Evolutionary conservation across 1,284 basidiomycete genomes (phyloP).

Genomic region (Rhodotorula sp.): DNA sequence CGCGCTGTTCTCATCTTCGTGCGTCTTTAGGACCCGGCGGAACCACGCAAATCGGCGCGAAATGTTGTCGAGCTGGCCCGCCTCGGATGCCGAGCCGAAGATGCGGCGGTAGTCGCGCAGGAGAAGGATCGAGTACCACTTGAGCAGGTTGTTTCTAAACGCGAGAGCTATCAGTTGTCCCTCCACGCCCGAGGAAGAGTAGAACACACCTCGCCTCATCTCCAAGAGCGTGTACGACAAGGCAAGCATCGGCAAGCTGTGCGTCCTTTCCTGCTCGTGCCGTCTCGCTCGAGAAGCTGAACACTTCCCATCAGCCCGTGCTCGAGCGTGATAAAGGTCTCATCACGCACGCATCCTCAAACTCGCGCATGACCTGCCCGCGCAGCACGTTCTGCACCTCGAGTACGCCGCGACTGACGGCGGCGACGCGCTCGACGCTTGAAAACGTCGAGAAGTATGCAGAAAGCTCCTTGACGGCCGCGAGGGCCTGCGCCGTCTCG

Average conservation of each 20-base stretch:
- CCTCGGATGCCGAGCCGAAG: conserved; percentile 85
- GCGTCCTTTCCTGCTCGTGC: conserved; percentile 34
- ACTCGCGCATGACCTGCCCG: conserved; percentile 77
- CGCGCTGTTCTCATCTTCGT: conserved; percentile 67
- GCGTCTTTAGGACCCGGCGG: conserved; percentile 78
- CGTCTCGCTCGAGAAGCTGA: conserved; percentile 36
- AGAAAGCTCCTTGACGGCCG: conserved; percentile 87
- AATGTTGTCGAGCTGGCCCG: conserved; percentile 95
- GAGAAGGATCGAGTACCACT: conserved; percentile 86
- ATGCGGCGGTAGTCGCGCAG: conserved; percentile 96
- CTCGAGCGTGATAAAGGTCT: too few relatives aligned
- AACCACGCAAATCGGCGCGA: conserved; percentile 95
- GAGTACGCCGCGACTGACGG: conserved; percentile 74
- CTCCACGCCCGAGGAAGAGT: not conserved
- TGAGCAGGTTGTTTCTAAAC: conserved; percentile 67
- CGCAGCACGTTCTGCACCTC: conserved; percentile 75
- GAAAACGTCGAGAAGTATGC: conserved; percentile 73
- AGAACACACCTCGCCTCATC: conserved; percentile 66
- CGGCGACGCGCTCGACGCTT: conserved; percentile 71
- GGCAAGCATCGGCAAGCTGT: conserved; percentile 66
- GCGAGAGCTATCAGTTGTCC: not conserved
- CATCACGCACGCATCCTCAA: conserved; percentile 79
- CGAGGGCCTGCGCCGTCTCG: conserved; percentile 78
- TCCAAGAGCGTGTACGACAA: conserved; percentile 82
- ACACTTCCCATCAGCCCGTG: too few relatives aligned